Evolutionary conservation across 495 filamentous ascomycete species (phyloP).

Genomic region (Penicillium lividum): DNA sequence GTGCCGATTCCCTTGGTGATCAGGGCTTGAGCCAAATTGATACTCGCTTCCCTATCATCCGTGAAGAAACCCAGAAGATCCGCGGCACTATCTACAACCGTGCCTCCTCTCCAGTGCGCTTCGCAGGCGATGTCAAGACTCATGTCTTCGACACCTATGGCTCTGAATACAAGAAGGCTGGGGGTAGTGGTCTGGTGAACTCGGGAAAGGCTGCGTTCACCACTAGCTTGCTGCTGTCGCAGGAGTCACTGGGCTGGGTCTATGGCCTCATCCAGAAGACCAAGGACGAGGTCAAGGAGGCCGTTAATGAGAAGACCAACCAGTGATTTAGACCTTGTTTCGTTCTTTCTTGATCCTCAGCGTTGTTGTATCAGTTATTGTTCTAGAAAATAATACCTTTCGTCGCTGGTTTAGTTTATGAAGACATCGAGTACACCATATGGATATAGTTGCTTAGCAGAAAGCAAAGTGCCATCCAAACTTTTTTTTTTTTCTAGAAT

Average conservation of each 20-base stretch:
- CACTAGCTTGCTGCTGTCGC: slow-evolving; percentile 69
- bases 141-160: slow-evolving; percentile 74
- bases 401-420: slow-evolving; percentile 1
- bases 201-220: slow-evolving; percentile 73
- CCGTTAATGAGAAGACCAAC: slow-evolving; percentile 54
- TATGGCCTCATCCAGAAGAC: slow-evolving; percentile 55
- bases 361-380: slow-evolving; percentile 5
- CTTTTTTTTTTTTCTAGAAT: not conserved
- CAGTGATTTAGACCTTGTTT: slow-evolving; percentile 20
- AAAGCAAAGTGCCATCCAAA: not conserved
- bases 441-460: not conserved
- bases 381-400: slow-evolving; percentile 34
- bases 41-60: slow-evolving; percentile 78
- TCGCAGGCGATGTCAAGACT: slow-evolving; percentile 68
- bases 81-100: slow-evolving; percentile 62
- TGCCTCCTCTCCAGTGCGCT: slow-evolving; percentile 64
- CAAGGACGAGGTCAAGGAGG: slow-evolving; percentile 63
- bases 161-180: slow-evolving; percentile 75
- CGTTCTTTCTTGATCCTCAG: slow-evolving; percentile 4
- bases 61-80: slow-evolving; percentile 80
- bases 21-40: slow-evolving; percentile 74
- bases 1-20: slow-evolving; percentile 79
- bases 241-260: slow-evolving; percentile 63
- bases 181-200: slow-evolving; percentile 65
- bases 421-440: not conserved